phyloP scores from a whole-genome alignment of 257 asterid genomes.

The Solanum pinnatisectum region DNA sequence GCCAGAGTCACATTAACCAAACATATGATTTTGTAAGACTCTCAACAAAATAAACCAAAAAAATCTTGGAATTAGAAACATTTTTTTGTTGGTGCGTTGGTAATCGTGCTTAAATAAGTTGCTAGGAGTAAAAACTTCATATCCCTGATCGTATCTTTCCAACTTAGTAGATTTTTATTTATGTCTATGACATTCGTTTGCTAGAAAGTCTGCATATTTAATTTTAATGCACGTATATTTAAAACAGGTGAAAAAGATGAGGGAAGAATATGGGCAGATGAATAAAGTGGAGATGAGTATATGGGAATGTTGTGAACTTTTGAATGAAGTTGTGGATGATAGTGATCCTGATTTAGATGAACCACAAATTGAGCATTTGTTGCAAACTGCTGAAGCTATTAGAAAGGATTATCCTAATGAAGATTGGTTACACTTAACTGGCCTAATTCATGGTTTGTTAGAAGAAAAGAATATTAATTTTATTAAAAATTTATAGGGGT shows the following conservation, averaged over 20 bases:
- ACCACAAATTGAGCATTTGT: conserved; percentile 39
- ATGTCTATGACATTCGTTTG: not conserved
- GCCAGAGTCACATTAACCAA: conserved; percentile 21
- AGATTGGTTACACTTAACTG: conserved; percentile 45
- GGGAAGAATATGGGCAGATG: conserved; percentile 18
- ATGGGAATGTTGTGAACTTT: conserved; percentile 46
- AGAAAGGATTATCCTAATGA: conserved; percentile 35
- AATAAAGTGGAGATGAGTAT: conserved; percentile 33
- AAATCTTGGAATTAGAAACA: not conserved
- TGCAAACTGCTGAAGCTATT: conserved; percentile 43
- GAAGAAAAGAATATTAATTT: not conserved
- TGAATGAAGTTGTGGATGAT: conserved; percentile 33
- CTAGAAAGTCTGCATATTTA: not conserved
- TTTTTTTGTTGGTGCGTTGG: not conserved
- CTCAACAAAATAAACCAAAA: not conserved
- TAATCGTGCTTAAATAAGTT: no score
- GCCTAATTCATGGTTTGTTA: conserved; percentile 27
- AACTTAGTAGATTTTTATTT: not conserved
- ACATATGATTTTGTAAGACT: conserved; percentile 19
- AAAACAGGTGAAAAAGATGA: conserved; percentile 22
- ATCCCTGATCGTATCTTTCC: not conserved
- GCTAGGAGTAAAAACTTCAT: no score
- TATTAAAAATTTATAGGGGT: not conserved
- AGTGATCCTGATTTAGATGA: conserved; percentile 47
- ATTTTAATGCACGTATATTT: not conserved